These are phyloP conservation scores for Gnaphalium uliginosum DNA, from an alignment of 129 eudicot species.

Conservation along the genomic window DNA sequence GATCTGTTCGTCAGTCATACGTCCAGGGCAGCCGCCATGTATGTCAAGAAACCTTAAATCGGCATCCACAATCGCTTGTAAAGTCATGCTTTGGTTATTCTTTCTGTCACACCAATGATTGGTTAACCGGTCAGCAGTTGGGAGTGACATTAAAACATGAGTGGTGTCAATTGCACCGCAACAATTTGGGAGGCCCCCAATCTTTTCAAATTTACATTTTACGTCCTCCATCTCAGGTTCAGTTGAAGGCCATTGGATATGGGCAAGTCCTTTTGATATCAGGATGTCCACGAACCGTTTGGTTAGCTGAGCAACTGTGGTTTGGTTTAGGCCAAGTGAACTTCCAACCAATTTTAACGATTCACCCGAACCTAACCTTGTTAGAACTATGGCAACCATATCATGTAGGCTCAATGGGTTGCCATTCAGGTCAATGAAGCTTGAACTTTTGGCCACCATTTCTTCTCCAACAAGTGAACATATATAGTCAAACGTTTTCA, in stretches of 20 bases:
- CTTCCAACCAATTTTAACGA: constrained; percentile 46
- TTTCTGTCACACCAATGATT: constrained; percentile 47
- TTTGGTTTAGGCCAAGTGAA: constrained; percentile 47
- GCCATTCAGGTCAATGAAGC: constrained; percentile 43
- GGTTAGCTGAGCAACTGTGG: constrained; percentile 59
- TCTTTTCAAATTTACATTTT: constrained; percentile 50
- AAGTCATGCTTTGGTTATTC: constrained; percentile 47
- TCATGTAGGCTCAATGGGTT: constrained; percentile 45
- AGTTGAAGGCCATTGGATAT: constrained; percentile 59
- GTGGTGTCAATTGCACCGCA: constrained; percentile 69
- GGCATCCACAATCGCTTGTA: constrained; percentile 61
- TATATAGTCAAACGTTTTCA: constrained; percentile 60
- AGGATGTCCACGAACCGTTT: constrained; percentile 65
- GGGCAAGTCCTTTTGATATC: constrained; percentile 39
- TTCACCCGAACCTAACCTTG: constrained; percentile 67
- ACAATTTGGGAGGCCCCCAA: constrained; percentile 69
- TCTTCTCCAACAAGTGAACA: constrained; percentile 57
- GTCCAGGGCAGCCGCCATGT: constrained; percentile 60
- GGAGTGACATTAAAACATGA: constrained; percentile 48
- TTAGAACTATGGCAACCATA: constrained; percentile 61
- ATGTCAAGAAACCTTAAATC: constrained; percentile 57
- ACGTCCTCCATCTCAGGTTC: constrained; percentile 41
- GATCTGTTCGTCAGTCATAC: constrained; percentile 42
- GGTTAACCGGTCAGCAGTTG: constrained; percentile 34
- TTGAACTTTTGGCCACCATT: constrained; percentile 40